Conservation (phyloP, 441 rosid genomes). For the Populus hybrid region DNA sequence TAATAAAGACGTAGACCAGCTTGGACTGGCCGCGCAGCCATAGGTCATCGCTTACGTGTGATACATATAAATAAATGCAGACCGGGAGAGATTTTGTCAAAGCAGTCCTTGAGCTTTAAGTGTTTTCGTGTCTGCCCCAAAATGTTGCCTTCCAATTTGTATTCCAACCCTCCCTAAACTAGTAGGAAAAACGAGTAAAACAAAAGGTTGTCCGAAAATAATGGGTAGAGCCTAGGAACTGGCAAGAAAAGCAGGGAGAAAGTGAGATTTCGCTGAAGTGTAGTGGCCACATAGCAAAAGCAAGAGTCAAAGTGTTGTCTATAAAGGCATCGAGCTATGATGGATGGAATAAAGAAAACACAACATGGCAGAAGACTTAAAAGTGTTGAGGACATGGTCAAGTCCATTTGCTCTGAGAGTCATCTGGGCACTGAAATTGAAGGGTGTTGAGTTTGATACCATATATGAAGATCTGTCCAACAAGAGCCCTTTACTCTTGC, state of each 20-base stretch:
- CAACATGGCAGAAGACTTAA: constrained; percentile 15
- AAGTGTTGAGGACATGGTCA: constrained; percentile 1
- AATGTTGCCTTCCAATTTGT: background rate
- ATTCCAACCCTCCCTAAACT: background rate
- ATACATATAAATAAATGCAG: too few relatives aligned
- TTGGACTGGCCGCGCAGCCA: background rate
- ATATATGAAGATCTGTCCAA: background rate
- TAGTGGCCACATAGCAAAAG: background rate
- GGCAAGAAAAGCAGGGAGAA: background rate
- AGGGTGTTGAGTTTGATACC: background rate
- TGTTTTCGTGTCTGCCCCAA: background rate
- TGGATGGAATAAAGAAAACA: background rate
- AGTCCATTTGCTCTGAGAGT: background rate
- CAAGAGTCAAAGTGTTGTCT: background rate
- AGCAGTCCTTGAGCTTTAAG: background rate
- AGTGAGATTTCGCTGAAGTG: background rate
- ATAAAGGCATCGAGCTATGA: background rate
- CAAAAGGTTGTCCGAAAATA: background rate
- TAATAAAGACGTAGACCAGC: background rate
- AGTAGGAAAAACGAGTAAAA: background rate
- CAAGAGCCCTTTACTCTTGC: too few relatives aligned
- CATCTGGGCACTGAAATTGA: background rate
- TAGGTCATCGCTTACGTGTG: background rate
- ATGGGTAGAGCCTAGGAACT: background rate
- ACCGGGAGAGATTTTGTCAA: background rate